Percentiles rank a stretch among this genome's conserved stretches.
These are phyloP conservation scores for Luzula sylvatica DNA, from an alignment of 176 grass and related monocot species.

Conservation along the genomic window DNA sequence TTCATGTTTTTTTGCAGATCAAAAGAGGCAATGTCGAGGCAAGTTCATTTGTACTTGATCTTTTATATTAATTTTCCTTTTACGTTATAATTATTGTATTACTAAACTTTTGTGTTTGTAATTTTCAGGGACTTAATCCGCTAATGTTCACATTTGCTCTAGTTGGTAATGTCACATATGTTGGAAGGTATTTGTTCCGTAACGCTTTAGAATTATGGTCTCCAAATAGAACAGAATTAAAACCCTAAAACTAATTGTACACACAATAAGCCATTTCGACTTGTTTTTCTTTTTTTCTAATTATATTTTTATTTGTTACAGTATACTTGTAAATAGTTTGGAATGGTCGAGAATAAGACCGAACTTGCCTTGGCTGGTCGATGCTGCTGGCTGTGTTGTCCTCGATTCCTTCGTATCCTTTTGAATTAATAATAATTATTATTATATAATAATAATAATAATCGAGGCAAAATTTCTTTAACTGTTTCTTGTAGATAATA, in stretches of 20 bases:
- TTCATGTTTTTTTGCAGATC: conserved; percentile 53
- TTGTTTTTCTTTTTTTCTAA: conserved; percentile 2
- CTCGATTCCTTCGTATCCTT: conserved; percentile 96
- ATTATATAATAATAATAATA: background rate
- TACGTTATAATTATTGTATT: background rate
- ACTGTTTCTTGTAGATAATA: conserved; percentile 14
- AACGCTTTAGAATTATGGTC: background rate
- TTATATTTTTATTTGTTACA: conserved; percentile 35
- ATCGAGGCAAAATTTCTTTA: conserved; percentile 1
- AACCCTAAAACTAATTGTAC: background rate
- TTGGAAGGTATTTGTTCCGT: conserved; percentile 61
- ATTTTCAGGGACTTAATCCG: conserved; percentile 77
- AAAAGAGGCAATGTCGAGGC: conserved; percentile 79
- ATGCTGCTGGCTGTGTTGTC: conserved; percentile 84
- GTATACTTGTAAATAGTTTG: conserved; percentile 87
- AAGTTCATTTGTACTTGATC: conserved; percentile 32
- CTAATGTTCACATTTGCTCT: conserved; percentile 94
- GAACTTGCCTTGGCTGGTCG: conserved; percentile 92
- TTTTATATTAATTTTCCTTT: conserved; percentile 3
- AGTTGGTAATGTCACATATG: conserved; percentile 77
- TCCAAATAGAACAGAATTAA: background rate
- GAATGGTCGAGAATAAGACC: conserved; percentile 69
- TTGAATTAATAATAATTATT: conserved; percentile 21
- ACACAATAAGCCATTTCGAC: background rate
- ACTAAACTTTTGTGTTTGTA: background rate